A percentile compares a stretch with the other conserved stretches of the same genome.
These are phyloP conservation scores for Gossypium trilobum DNA, from an alignment of 441 rosid genomes.

Conservation along the genomic window DNA sequence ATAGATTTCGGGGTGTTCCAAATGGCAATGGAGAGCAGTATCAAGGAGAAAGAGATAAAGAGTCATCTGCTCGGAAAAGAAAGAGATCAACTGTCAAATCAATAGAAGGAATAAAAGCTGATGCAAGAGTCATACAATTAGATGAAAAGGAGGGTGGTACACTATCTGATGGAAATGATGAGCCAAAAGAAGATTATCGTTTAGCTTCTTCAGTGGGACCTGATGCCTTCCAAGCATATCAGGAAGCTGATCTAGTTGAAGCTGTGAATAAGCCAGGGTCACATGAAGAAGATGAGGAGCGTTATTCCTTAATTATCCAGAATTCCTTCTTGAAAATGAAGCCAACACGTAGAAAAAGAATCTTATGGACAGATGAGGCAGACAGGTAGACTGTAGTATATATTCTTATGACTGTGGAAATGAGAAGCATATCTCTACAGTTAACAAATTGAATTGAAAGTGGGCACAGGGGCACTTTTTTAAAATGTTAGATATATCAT, in stretches of 20 bases:
- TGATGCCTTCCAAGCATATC: conserved; percentile 23
- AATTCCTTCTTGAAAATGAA: conserved; percentile 39
- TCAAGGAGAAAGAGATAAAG: conserved; percentile 23
- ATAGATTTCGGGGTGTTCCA: conserved; percentile 30
- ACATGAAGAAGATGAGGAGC: conserved; percentile 39
- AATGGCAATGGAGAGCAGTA: conserved; percentile 27
- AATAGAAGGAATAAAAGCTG: conserved; percentile 31
- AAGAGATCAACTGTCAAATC: conserved; percentile 35
- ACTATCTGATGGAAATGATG: conserved; percentile 27
- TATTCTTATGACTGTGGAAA: conserved; percentile 4
- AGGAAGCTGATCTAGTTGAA: conserved; percentile 34
- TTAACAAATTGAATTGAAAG: neutral
- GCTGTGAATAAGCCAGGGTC: conserved; percentile 30
- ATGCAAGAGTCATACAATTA: conserved; percentile 26
- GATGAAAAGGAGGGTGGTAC: conserved; percentile 12
- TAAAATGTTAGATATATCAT: neutral
- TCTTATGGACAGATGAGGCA: conserved; percentile 74
- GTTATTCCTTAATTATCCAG: conserved; percentile 34
- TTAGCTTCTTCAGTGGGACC: conserved; percentile 29
- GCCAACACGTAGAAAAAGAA: conserved; percentile 47
- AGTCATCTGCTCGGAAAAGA: conserved; percentile 43
- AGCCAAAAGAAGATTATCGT: conserved; percentile 23
- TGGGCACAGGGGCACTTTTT: neutral
- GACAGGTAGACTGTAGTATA: conserved; percentile 52
- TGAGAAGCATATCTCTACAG: neutral